Conservation (phyloP, 495 filamentous ascomycete species). For the Collariella sp. region DNA sequence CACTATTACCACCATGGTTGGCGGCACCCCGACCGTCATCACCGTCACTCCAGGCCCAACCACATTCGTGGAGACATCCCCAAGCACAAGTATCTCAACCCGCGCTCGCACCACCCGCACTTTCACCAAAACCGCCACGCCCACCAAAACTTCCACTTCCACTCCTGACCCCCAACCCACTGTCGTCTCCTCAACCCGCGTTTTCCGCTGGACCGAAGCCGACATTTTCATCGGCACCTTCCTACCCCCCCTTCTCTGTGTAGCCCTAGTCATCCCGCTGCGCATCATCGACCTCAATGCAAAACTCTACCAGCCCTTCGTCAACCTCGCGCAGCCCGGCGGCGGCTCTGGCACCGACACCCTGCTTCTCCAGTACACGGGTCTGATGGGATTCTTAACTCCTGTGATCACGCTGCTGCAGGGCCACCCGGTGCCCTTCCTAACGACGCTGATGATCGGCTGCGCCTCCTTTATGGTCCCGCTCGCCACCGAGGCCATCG, state of each 20-base stretch:
- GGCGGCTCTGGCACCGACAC: conserved; percentile 17
- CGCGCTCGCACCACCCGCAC: conserved; percentile 14
- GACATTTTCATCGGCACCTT: conserved; percentile 33
- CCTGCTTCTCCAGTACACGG: conserved; percentile 25
- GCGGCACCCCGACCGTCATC: conserved; percentile 24
- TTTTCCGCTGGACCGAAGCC: conserved; percentile 17
- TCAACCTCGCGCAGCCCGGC: conserved; percentile 17
- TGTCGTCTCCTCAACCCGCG: conserved; percentile 15
- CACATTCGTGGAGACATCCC: conserved; percentile 19
- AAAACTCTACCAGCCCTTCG: conserved; percentile 35
- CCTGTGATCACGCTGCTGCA: conserved; percentile 19
- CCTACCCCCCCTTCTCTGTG: conserved; percentile 25
- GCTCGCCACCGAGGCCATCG: conserved; percentile 29
- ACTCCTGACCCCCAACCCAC: background rate
- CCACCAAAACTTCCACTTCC: background rate
- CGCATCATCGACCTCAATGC: conserved; percentile 33
- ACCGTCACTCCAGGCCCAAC: conserved; percentile 16
- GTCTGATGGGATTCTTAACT: conserved; percentile 18
- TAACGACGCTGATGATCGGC: conserved; percentile 25
- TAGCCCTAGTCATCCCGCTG: conserved; percentile 25
- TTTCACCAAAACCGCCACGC: conserved; percentile 15
- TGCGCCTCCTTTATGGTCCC: conserved; percentile 25
- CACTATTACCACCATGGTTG: conserved; percentile 18
- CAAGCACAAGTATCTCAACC: conserved; percentile 18
- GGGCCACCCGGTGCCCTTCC: conserved; percentile 24